Base-by-base conservation (phyloP, 495 filamentous ascomycete species). In the Umbilicaria muhlenbergii region DNA sequence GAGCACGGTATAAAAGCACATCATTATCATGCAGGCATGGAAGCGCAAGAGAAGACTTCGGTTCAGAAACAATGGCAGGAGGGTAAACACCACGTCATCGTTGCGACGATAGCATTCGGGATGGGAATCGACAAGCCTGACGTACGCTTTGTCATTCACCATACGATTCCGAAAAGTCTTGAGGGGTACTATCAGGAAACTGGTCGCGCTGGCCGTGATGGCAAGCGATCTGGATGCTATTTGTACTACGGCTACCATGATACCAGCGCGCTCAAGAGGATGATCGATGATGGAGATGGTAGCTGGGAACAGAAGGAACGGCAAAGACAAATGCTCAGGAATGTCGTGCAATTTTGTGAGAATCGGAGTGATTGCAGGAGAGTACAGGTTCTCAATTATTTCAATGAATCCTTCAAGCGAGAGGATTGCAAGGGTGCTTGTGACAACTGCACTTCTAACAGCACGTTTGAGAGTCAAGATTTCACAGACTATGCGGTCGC, bases 131-230 rank as follows among this genome's bases (percentile, higher is more conserved):
- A 98, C 62, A 98, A 98, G 59, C 71, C 86, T 0, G 80, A 98
- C 58, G 89, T 98, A 33, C 82, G 91, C 11, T 95, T 88, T 51
- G 87, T 98, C 34, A 86, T 98, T 28, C 91, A 98, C 58, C 78
- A 92, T 51, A 81, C 73, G 14, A 69, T 95, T 6, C 91, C 91
- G 1, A 94, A 94, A 60, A 93, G 84, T 52, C 68, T 98, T n/a
- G 91, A 98, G 60, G 92, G 89, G 0, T 98, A 98, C 55, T 95
- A 94, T 51, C 91, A 98, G 55, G 92, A 98, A 54, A 98, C 88
- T 11, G 91, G 91, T 0, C 82, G 91, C 37, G 91, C 91, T 16
- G 91, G 91, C 8, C 75, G 91, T 51, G 91, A 99, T 60, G 88
- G 87, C 10, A 77, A 84, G 49, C 69, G 69, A 10, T 94, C 89